phyloP scores from a whole-genome alignment of 2,329 filamentous ascomycete species.

The Ceratocystis albifundus region DNA sequence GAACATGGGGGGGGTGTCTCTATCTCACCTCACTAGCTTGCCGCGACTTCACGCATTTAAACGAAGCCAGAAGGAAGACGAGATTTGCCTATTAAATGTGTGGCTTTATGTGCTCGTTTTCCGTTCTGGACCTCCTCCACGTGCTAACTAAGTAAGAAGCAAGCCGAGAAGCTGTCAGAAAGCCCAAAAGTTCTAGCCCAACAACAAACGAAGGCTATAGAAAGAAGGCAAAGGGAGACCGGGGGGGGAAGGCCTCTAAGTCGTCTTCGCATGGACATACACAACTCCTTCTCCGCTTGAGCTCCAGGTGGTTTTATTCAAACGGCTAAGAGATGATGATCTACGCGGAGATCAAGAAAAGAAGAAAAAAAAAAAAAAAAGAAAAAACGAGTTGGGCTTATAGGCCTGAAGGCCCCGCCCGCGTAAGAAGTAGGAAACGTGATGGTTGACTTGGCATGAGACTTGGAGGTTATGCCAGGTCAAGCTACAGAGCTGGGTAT shows the following conservation, averaged over 20 bases:
- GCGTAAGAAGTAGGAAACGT: background rate
- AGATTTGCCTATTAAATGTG: background rate
- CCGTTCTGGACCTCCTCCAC: background rate
- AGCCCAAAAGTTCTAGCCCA: background rate
- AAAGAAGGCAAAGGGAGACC: background rate
- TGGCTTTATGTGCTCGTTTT: background rate
- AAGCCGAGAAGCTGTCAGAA: slow-evolving; percentile 5
- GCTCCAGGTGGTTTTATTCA: background rate
- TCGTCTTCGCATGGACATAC: background rate
- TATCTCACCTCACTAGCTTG: background rate
- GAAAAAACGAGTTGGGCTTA: background rate
- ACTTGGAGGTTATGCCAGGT: background rate
- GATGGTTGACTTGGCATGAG: background rate
- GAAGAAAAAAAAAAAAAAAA: background rate
- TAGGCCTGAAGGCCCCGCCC: background rate
- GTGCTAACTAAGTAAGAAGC: background rate
- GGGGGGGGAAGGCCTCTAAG: background rate
- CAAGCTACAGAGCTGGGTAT: background rate
- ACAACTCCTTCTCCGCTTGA: background rate
- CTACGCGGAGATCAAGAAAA: background rate
- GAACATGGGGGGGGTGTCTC: background rate
- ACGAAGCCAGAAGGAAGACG: no score
- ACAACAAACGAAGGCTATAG: background rate
- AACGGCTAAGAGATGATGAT: slow-evolving; percentile 5
- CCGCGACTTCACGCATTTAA: background rate